Evolutionary conservation across 352 stramenopile species (phyloP), one percentile per base, ranked within the genome.

Genomic region (Phytophthora foliorum): DNA sequence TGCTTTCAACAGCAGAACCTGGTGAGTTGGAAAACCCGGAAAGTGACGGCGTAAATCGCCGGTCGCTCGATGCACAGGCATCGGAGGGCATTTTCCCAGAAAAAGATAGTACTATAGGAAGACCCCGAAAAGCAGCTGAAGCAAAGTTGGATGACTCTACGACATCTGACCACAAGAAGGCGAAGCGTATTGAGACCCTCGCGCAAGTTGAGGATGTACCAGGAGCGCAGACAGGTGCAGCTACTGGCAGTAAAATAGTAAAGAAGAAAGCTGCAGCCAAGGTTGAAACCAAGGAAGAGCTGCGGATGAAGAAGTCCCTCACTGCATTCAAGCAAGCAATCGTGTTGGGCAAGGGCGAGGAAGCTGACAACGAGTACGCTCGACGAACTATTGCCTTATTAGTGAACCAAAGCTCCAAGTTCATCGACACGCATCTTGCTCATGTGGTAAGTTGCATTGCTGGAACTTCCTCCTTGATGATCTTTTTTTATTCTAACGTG

Each of bases 311-410:
- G 16, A 80, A 74, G 44, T 66, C 68, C 13, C 11, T 78, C 5
- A 17, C 25, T 10, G 27, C 44, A 17, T 83, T 88, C 49, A 82
- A 78, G 38, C 63, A 67, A 39, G 38, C 58, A 1, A 67, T 84
- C 14, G 36, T 27, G 3, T 32, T 68, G 13, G 31, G 50, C n/a
- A 66, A 80, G 32, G 63, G 57, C 2, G 81, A 88, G 58, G 44
- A 76, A 48, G 27, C 61, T 4, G 66, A 77, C 38, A 64, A 61
- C 0, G 22, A 52, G 1, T 89, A 81, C 21, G 55, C 79, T 17
- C 64, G 63, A 13, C 74, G 72, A 6, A 86, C 78, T 1, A 55
- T 89, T 14, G 31, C 46, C n/a, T n/a, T 63, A 5, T 57, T 86
- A 50, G 69, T 80, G 22, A 77, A 70, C 25, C 57, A 65, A 50